phyloP scores from a whole-genome alignment of 2,329 filamentous ascomycete species.

The Talaromyces sp. region DNA sequence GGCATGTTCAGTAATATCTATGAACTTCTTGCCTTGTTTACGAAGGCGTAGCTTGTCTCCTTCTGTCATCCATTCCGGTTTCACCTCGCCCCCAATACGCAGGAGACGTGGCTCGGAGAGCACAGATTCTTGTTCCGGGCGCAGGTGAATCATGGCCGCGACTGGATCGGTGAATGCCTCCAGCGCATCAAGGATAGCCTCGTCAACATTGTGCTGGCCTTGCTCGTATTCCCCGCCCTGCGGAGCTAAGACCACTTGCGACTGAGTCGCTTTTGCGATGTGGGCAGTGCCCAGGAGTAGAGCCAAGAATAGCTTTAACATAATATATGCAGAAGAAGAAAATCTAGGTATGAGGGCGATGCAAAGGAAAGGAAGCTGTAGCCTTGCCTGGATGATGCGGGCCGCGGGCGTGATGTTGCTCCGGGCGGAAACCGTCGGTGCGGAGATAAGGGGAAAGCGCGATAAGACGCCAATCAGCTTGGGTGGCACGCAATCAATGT shows the following conservation, averaged over 20 bases:
- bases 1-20: conserved; percentile 15
- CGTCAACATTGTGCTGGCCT: conserved; percentile 2
- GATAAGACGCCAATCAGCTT: no score
- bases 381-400: neutral
- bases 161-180: conserved; percentile 10
- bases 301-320: conserved; percentile 2
- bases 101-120: conserved; percentile 9
- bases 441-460: neutral
- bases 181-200: conserved; percentile 4
- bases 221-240: neutral
- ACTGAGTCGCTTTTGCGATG: neutral
- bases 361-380: neutral
- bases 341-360: neutral
- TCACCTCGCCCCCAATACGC: neutral
- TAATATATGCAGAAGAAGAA: neutral
- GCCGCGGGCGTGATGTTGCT: no score
- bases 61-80: conserved; percentile 13
- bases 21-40: conserved; percentile 9
- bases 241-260: conserved; percentile 5
- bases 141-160: conserved; percentile 1
- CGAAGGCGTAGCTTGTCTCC: conserved; percentile 15
- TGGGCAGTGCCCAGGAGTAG: conserved; percentile 2
- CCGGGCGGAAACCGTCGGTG: neutral
- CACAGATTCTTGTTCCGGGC: neutral
- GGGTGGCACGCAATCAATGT: no score